Evolutionary conservation across 164 flowering plant genomes (phyloP), one percentile per base, ranked within the genome.

Genomic region (Sextonia rubra): DNA sequence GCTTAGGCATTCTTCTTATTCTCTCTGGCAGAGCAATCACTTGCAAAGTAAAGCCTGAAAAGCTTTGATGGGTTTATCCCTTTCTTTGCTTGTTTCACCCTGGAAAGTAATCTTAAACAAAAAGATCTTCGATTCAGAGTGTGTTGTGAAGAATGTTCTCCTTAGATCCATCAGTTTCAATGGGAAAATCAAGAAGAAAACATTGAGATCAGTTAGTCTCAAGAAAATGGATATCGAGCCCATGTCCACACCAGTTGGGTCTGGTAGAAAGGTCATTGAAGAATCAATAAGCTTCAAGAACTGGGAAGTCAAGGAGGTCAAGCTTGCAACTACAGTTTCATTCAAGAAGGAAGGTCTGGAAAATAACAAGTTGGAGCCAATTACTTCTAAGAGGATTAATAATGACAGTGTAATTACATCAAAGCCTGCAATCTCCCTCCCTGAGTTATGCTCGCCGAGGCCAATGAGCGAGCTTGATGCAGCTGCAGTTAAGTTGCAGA

Each of bases 401-500:
- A 71, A 66, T 25, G 66, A 74, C 2, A 58, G 25, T 4, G 24
- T 60, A 5, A 23, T 60, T 48, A 27, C 27, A 58, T 37, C 44
- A 22, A 71, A 70, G 61, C 63, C 79, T 12, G 26, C 60, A 29
- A 69, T 2, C 0, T 11, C 67, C 12, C 29, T 64, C 61, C 78
- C 78, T 49, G 74, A 76, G 17, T 70, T 68, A 1, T 62, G 17
- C 72, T 83, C 85, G 63, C 78, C 85, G 47, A 80, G 76, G 61
- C 81, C 86, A 1, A 69, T 65, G 68, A 47, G 74, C 37, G 85
- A 88, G 76, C 86, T 79, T 56, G 83, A 86, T 81, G 86, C 82
- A n/a, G 95, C 95, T 37, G 95, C 91, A 25, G 77, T 83, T 66
- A 87, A 74, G 78, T 76, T 90, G 71, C 94, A 90, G 80, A 90